These are phyloP conservation scores for Flaveria floridana DNA, from an alignment of 140 eudicot genomes.

Conservation along the genomic window DNA sequence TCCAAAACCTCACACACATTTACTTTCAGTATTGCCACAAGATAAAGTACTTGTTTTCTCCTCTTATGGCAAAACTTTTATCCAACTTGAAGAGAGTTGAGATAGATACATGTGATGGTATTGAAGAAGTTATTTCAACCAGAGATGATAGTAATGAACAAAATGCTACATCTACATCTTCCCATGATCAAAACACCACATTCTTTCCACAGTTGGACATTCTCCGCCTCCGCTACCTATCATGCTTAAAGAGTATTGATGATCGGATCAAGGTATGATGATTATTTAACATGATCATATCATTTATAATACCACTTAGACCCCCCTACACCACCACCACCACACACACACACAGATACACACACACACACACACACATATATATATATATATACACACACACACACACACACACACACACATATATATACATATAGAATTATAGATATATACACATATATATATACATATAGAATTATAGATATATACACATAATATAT, in stretches of 20 bases:
- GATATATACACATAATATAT: no score
- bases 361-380: no score
- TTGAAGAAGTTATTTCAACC: slow-evolving; percentile 20
- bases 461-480: no score
- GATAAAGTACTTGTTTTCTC: slow-evolving; percentile 1
- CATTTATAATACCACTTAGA: no score
- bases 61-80: neutral
- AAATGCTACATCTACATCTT: neutral
- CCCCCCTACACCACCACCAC: no score
- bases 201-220: neutral
- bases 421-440: no score
- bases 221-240: neutral
- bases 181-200: neutral
- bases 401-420: no score
- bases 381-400: no score
- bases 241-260: neutral
- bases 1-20: neutral
- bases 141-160: neutral
- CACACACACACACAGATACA: no score
- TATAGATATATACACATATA: no score
- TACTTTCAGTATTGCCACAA: accelerated
- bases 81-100: neutral
- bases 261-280: neutral
- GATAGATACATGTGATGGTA: neutral
- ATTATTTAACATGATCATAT: no score